Evolutionary conservation across 805 yeast genomes (phyloP).

Genomic region (Clavispora carvajalis): DNA sequence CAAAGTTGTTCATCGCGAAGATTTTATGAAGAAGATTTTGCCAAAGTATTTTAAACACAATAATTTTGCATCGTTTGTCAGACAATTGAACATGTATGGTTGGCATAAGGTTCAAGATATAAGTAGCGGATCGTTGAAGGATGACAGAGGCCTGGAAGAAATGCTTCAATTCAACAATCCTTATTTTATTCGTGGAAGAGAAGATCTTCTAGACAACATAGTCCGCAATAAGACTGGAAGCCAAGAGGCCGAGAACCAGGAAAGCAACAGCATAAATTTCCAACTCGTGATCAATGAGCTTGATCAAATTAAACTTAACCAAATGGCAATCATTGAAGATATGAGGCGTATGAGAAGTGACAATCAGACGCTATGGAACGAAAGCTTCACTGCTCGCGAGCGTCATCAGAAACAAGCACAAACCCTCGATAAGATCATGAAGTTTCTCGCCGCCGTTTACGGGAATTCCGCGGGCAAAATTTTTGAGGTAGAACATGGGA

Average conservation of each 20-base stretch:
- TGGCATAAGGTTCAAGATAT: constrained; percentile 98
- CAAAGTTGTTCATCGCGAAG: constrained; percentile 77
- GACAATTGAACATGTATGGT: constrained; percentile 97
- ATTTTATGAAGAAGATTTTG: constrained; percentile 73
- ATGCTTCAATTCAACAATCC: constrained; percentile 87
- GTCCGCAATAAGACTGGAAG: constrained; percentile 59
- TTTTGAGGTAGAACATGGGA: constrained; percentile 27
- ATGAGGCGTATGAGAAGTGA: constrained; percentile 77
- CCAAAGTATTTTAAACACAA: constrained; percentile 95
- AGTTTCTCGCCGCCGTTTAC: constrained; percentile 80
- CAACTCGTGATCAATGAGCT: constrained; percentile 60
- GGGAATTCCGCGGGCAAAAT: constrained; percentile 55
- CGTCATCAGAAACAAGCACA: constrained; percentile 81
- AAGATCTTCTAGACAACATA: constrained; percentile 80
- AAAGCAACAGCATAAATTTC: constrained; percentile 36
- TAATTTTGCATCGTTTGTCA: constrained; percentile 91
- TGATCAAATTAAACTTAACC: constrained; percentile 72
- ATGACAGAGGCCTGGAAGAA: constrained; percentile 58
- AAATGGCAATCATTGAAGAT: constrained; percentile 77
- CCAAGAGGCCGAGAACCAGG: constrained; percentile 19
- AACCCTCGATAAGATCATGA: constrained; percentile 78
- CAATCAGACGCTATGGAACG: constrained; percentile 89
- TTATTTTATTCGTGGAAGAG: constrained; percentile 68
- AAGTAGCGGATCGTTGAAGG: constrained; percentile 59
- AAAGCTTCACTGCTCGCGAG: constrained; percentile 76